Evolutionary conservation across 495 filamentous ascomycete species (phyloP).

Genomic region (Penicillium verhagenii): DNA sequence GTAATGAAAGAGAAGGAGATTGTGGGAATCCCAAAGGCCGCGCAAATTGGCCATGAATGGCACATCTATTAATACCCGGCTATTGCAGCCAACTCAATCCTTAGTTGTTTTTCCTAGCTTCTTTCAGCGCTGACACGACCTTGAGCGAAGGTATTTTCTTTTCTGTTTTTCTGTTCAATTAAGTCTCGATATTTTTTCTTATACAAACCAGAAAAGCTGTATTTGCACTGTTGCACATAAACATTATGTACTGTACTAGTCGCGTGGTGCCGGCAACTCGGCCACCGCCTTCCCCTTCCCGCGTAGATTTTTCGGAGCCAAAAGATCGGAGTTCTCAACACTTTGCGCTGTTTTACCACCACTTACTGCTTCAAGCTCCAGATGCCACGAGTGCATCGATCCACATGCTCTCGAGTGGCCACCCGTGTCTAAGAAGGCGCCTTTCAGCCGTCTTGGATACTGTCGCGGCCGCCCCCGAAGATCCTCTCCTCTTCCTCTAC

Average conservation of each 20-base stretch:
- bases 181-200: neutral
- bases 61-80: conserved; percentile 39
- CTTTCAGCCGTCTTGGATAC: conserved; percentile 39
- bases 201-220: neutral
- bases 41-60: conserved; percentile 42
- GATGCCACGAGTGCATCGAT: conserved; percentile 15
- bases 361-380: conserved; percentile 14
- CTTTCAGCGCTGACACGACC: conserved; percentile 1
- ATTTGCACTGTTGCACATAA: too few relatives aligned
- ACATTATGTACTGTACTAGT: conserved; percentile 14
- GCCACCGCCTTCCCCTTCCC: conserved; percentile 33
- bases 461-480: conserved; percentile 34
- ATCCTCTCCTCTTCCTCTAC: conserved; percentile 49
- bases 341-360: neutral
- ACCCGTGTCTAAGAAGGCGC: conserved; percentile 41
- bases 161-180: neutral
- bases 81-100: neutral
- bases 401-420: conserved; percentile 44
- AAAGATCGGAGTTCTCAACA: conserved; percentile 11
- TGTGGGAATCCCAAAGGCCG: conserved; percentile 48
- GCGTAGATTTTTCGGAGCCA: conserved; percentile 29
- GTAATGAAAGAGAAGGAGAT: conserved; percentile 41
- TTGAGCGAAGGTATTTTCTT: too few relatives aligned
- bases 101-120: neutral
- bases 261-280: conserved; percentile 1